Evolutionary conservation across 352 stramenopile species (phyloP), one percentile per base, ranked within the genome.

Genomic region (Pythium chondricola): DNA sequence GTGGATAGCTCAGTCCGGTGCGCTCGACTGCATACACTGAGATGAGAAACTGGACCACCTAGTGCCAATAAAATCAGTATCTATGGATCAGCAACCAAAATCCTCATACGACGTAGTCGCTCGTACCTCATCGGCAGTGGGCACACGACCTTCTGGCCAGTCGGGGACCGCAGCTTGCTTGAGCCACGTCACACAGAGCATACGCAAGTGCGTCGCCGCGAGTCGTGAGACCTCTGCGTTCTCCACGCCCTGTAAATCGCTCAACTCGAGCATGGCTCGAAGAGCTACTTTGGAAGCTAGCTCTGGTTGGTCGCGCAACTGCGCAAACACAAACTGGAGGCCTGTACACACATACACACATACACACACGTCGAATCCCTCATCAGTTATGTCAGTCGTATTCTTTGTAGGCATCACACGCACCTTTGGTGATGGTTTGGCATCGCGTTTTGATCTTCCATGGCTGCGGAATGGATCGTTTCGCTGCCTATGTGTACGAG

Each of bases 11-110:
- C 17, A 89, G 74, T 7, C 82, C 83, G 8, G 89, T 54, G 17
- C 83, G 71, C 37, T 95, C 82, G 7, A 93, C 50, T 8, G 87
- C 57, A 38, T 92, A 93, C 25, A 95, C 61, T 14, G 71, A 65
- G 9, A 27, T 20, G 21, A 60, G 45, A 17, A 31, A 31, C 24
- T 56, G 38, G n/a, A n/a, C n/a, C n/a, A n/a, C n/a, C n/a, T n/a
- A n/a, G n/a, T n/a, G n/a, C n/a, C n/a, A n/a, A n/a, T n/a, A n/a
- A n/a, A n/a, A n/a, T n/a, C 17, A 59, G 26, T 24, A 37, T 40
- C 55, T 59, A 43, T 17, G 11, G 5, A n/a, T 14, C 3, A 20
- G 20, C 2, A 2, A 14, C 2, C 7, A 52, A 32, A 24, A 48
- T 22, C n/a, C 21, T n/a, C 30, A 27, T n/a, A n/a, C n/a, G n/a